Conservation (phyloP, 805 yeast genomes). For the Starmerella vaccinii region DNA sequence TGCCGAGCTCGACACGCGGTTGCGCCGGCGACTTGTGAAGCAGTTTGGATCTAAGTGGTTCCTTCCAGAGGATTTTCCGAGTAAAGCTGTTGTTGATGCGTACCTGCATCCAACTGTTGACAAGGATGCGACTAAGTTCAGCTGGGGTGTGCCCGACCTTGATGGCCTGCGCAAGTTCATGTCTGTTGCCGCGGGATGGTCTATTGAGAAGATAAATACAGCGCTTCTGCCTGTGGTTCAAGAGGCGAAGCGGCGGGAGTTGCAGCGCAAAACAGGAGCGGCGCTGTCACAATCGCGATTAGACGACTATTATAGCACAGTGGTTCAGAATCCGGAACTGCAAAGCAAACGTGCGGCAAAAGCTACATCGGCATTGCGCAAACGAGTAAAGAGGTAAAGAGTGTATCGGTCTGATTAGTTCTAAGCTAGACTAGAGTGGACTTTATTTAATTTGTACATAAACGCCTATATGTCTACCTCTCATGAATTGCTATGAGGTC, state of each 20-base stretch:
- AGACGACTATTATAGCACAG: slow-evolving; percentile 24
- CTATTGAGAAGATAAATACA: slow-evolving; percentile 62
- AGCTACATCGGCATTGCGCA: slow-evolving; percentile 17
- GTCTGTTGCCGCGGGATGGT: slow-evolving; percentile 70
- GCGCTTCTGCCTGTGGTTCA: slow-evolving; percentile 75
- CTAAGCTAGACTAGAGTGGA: neutral
- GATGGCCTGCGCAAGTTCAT: slow-evolving; percentile 66
- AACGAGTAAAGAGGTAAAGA: neutral
- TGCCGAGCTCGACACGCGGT: slow-evolving; percentile 33
- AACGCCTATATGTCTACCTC: too few relatives aligned
- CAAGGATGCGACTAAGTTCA: slow-evolving; percentile 60
- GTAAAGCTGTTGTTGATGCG: slow-evolving; percentile 56
- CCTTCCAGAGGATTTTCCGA: slow-evolving; percentile 61
- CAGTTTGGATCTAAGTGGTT: slow-evolving; percentile 50
- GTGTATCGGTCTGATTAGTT: neutral
- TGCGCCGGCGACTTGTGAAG: slow-evolving; percentile 43
- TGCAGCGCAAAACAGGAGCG: slow-evolving; percentile 16
- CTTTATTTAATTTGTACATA: neutral
- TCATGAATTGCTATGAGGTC: too few relatives aligned
- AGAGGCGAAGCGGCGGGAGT: slow-evolving; percentile 46
- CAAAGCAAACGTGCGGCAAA: slow-evolving; percentile 27
- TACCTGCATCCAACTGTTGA: slow-evolving; percentile 78
- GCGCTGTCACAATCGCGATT: slow-evolving; percentile 22
- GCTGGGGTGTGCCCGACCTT: slow-evolving; percentile 84
- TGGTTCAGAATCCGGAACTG: slow-evolving; percentile 23